A percentile compares a stretch with the other conserved stretches of the same genome.
Conservation (phyloP, 169 alveolate species). For the Cryptosporidium sp. region DNA sequence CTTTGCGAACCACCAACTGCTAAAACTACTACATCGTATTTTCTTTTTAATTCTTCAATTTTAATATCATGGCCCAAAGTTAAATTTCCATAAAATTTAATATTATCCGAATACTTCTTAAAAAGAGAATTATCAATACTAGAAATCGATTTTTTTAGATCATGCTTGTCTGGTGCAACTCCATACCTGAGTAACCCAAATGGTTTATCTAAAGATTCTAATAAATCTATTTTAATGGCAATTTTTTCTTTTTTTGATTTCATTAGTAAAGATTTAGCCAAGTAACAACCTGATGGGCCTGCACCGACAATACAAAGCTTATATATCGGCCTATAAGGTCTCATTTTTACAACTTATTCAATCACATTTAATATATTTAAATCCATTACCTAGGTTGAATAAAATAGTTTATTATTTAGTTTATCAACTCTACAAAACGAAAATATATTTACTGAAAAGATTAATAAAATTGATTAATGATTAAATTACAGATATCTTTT, state of each 20-base stretch:
- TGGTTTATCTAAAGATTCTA: constrained; percentile 50
- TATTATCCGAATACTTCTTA: constrained; percentile 37
- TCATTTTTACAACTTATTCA: not conserved
- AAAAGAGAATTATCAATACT: constrained; percentile 49
- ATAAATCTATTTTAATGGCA: constrained; percentile 36
- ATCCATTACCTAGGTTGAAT: not conserved
- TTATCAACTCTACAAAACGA: not conserved
- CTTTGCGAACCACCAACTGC: constrained; percentile 66
- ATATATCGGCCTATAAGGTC: not conserved
- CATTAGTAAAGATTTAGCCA: constrained; percentile 28
- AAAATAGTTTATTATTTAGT: not conserved
- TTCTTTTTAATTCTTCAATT: constrained; percentile 15
- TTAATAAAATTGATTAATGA: not conserved
- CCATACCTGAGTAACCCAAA: constrained; percentile 69
- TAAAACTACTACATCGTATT: constrained; percentile 36
- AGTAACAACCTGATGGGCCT: constrained; percentile 73
- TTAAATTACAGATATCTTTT: not conserved
- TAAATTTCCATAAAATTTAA: constrained; percentile 46
- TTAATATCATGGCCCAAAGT: constrained; percentile 58
- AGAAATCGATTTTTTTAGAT: constrained; percentile 19
- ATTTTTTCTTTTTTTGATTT: constrained; percentile 14
- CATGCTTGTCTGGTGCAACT: constrained; percentile 54
- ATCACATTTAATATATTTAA: not conserved
- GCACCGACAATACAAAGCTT: constrained; percentile 57
- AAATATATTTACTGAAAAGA: not conserved